Evolutionary conservation across 1,284 basidiomycete species (phyloP).

Genomic region (Laetiporus sulphureus): DNA sequence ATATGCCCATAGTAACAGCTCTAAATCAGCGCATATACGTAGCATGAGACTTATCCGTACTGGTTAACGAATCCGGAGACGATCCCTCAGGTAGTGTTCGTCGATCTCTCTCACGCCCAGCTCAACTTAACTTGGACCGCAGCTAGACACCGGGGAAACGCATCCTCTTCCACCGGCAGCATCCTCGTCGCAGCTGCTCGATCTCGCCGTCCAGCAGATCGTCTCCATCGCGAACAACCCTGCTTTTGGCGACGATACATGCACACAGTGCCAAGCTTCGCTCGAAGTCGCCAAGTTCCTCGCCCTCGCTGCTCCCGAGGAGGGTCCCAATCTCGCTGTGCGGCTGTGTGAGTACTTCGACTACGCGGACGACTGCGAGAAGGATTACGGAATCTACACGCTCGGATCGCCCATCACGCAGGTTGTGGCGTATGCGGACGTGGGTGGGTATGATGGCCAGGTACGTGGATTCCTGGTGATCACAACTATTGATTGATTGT

Average conservation of each 20-base stretch:
- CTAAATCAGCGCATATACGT: not conserved
- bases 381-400: slow-evolving; percentile 39
- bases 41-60: slow-evolving; percentile 54
- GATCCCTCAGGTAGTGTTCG: slow-evolving; percentile 41
- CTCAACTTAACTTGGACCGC: not conserved
- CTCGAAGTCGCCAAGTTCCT: slow-evolving; percentile 65
- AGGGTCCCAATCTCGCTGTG: slow-evolving; percentile 53
- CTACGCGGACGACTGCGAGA: slow-evolving; percentile 40
- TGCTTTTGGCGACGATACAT: slow-evolving; percentile 43
- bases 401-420: slow-evolving; percentile 60
- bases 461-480: slow-evolving; percentile 23
- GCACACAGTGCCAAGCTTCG: slow-evolving; percentile 54
- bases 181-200: slow-evolving; percentile 35
- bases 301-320: slow-evolving; percentile 54
- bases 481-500: not conserved
- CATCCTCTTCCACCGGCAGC: slow-evolving; percentile 56
- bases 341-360: slow-evolving; percentile 56
- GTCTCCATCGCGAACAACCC: slow-evolving; percentile 47
- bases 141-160: slow-evolving; percentile 55
- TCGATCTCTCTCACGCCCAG: not conserved
- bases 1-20: not conserved
- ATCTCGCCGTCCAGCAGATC: slow-evolving; percentile 49
- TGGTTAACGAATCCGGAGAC: slow-evolving; percentile 52
- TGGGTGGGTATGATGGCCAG: slow-evolving; percentile 65
- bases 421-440: slow-evolving; percentile 59